Conservation (phyloP, 306 rosid species). For the Luffa acutangula region DNA sequence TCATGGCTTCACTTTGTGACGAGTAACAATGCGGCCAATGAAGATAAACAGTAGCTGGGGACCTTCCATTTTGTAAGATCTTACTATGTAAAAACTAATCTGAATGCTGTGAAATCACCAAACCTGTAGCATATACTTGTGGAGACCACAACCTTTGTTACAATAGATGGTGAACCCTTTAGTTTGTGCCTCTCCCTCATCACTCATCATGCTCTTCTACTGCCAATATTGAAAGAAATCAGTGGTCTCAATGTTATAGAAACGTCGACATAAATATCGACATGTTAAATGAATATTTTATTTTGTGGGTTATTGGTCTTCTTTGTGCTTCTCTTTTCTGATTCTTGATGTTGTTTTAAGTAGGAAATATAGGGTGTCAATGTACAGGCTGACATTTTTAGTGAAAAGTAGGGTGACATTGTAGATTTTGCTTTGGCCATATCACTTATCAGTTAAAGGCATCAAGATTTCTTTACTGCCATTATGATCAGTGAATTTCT, state of each 20-base stretch:
- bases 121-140: not conserved
- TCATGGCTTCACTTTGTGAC: constrained; percentile 12
- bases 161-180: not conserved
- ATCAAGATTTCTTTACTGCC: constrained; percentile 29
- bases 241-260: not conserved
- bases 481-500: constrained; percentile 32
- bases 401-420: constrained; percentile 43
- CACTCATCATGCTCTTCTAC: not conserved
- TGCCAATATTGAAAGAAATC: not conserved
- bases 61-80: constrained; percentile 5
- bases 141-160: not conserved
- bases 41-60: not conserved
- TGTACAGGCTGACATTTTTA: constrained; percentile 25
- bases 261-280: not conserved
- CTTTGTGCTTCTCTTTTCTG: not conserved
- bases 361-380: not conserved
- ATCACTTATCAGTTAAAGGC: constrained; percentile 30
- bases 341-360: not conserved
- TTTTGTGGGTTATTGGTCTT: not conserved
- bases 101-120: not conserved
- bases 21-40: not conserved
- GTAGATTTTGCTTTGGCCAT: constrained; percentile 41
- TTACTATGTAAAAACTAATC: not conserved
- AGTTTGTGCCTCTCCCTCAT: not conserved
- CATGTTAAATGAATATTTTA: not conserved